These are phyloP conservation scores for Crepidotus variabilis DNA, from an alignment of 768 basidiomycete genomes.

Conservation along the genomic window DNA sequence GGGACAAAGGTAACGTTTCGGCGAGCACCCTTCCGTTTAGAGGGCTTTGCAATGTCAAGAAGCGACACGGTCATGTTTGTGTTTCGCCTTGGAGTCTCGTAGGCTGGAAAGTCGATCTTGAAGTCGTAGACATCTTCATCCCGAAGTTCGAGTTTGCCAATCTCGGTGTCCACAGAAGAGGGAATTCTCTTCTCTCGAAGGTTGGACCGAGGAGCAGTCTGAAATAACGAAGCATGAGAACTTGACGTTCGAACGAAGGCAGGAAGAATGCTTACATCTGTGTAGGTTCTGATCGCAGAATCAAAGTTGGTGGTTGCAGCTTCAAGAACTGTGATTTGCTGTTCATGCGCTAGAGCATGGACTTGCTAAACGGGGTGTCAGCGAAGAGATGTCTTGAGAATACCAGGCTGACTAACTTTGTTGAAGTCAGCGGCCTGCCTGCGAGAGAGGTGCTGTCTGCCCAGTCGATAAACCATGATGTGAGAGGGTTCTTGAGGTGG, in stretches of 20 bases:
- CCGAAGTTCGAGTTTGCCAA: conserved; percentile 10
- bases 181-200: neutral
- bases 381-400: neutral
- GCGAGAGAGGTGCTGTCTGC: neutral
- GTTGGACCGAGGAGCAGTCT: neutral
- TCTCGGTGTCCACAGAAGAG: conserved; percentile 20
- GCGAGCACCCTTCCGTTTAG: conserved; percentile 25
- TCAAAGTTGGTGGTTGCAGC: neutral
- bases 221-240: neutral
- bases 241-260: neutral
- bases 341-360: conserved; percentile 1
- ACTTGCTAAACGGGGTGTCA: neutral
- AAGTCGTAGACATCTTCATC: conserved; percentile 18
- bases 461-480: conserved; percentile 2
- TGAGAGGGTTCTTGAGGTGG: no score
- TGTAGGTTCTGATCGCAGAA: neutral
- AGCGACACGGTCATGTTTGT: conserved; percentile 19
- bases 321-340: neutral
- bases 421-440: neutral
- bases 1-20: no score
- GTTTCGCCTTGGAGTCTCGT: conserved; percentile 3
- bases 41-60: conserved; percentile 28
- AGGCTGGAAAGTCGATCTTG: conserved; percentile 11
- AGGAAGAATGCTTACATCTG: neutral
- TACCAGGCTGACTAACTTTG: neutral